Base-by-base conservation (phyloP, 768 basidiomycete genomes). In the Imleria badia region DNA sequence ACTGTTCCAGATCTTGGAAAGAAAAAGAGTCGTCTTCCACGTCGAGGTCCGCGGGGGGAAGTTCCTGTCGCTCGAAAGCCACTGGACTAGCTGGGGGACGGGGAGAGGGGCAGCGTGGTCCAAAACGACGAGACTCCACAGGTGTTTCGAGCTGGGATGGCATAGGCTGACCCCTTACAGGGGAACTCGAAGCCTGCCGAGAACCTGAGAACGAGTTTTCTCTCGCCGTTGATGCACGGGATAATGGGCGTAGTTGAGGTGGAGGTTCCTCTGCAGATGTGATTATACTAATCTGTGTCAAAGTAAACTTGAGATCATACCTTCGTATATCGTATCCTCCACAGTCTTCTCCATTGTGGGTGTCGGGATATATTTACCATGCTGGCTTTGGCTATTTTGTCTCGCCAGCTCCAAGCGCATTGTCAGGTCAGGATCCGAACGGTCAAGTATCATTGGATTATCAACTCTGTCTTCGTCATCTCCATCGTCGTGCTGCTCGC, bases 391-490 rank as follows among this genome's bases (percentile, higher is more conserved):
- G 66, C 91, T 92, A 66, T 97, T 97, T 60, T 82, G 81, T 55
- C 91, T 77, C 6, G 94, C 94, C 45, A 96, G 74, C 58, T 91
- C 91, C 48, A 97, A 73, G 45, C 87, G 85, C 74, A 82, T 77
- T 20, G 85, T 80, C 49, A 96, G 75, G 66, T 95, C 89, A 61
- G 81, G 80, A 64, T 93, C 91, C 15, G 87, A 89, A 46, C 81
- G 76, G 58, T 90, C 86, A 58, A 81, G 71, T 12, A 71, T 69
- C 45, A 70, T 53, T 48, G 76, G 68, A 9, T 75, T 71, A 15
- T 72, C 71, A 20, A 79, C 69, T 39, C 76, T 77, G n/a, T 80
- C 82, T 26, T 65, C 66, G 51, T 82, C 76, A 60, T 77, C 76
- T 60, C 55, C 45, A 46, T 75, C 75, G 29, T 66, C 45, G 9